Evolutionary conservation across 1,284 basidiomycete species (phyloP).

Genomic region (Tilletia setariae): DNA sequence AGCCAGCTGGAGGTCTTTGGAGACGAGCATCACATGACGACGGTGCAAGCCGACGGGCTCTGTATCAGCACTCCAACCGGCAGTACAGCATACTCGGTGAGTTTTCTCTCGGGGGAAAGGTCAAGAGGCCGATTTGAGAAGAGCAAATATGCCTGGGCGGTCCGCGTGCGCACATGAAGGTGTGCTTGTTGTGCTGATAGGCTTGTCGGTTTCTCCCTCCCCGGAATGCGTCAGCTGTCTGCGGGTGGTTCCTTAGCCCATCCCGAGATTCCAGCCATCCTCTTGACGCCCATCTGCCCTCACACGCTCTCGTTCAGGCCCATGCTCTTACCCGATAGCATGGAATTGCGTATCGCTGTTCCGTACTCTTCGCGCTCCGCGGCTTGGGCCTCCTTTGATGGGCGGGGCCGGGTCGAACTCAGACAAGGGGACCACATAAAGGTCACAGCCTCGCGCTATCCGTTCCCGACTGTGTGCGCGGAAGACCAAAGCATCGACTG

Average conservation of each 20-base stretch:
- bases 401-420: conserved; percentile 84
- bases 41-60: conserved; percentile 95
- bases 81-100: conserved; percentile 77
- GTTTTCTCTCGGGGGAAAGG: no score
- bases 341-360: conserved; percentile 96
- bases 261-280: conserved; percentile 91
- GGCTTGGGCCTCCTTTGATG: conserved; percentile 98
- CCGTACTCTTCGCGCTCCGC: conserved; percentile 97
- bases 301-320: conserved; percentile 98
- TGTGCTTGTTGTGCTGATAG: background rate
- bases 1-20: conserved; percentile 93
- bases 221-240: conserved; percentile 67
- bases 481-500: conserved; percentile 97
- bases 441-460: conserved; percentile 93
- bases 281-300: conserved; percentile 97
- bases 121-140: no score
- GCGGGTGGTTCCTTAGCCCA: conserved; percentile 97
- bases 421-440: conserved; percentile 95
- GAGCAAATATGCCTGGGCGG: no score
- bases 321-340: conserved; percentile 91
- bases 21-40: conserved; percentile 98
- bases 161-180: background rate
- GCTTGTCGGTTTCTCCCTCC: conserved; percentile 3
- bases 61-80: conserved; percentile 95
- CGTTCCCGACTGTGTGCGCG: conserved; percentile 96